Evolutionary conservation across 768 basidiomycete genomes (phyloP).

Genomic region (Heimioporus sp.): DNA sequence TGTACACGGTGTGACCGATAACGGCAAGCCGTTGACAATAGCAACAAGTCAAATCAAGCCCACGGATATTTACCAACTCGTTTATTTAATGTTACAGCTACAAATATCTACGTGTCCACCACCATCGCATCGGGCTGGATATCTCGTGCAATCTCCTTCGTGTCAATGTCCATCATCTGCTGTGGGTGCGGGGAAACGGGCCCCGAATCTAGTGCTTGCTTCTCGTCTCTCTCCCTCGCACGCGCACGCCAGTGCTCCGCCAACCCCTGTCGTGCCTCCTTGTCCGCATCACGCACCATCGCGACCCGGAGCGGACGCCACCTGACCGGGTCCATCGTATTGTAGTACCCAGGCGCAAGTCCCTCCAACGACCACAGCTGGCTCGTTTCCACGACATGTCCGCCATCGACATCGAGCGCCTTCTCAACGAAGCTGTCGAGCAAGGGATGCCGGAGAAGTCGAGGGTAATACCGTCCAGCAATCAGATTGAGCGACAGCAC

Average conservation of each 20-base stretch:
- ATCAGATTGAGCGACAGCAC: slow-evolving; percentile 69
- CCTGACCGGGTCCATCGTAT: slow-evolving; percentile 64
- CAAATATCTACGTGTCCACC: slow-evolving; percentile 11
- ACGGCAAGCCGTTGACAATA: slow-evolving; percentile 21
- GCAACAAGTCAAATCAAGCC: slow-evolving; percentile 9
- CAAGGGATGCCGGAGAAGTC: slow-evolving; percentile 63
- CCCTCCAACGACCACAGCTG: slow-evolving; percentile 76
- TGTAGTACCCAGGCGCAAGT: slow-evolving; percentile 60
- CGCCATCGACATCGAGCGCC: slow-evolving; percentile 37
- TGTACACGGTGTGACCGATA: slow-evolving; percentile 4
- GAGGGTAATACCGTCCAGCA: slow-evolving; percentile 80
- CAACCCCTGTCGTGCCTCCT: slow-evolving; percentile 43
- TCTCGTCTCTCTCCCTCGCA: slow-evolving; percentile 29
- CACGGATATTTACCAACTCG: too few species aligned
- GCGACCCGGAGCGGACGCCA: slow-evolving; percentile 49
- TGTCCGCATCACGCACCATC: slow-evolving; percentile 67
- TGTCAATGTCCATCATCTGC: slow-evolving; percentile 1
- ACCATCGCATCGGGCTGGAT: slow-evolving; percentile 15
- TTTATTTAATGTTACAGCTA: not conserved
- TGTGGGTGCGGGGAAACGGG: slow-evolving; percentile 12
- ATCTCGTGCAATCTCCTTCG: not conserved
- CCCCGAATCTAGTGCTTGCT: slow-evolving; percentile 11
- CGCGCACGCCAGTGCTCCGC: slow-evolving; percentile 37
- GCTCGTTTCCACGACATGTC: slow-evolving; percentile 40
- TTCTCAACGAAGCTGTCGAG: slow-evolving; percentile 41